These are phyloP conservation scores for Cadophora sp. DNA, from an alignment of 2,329 filamentous ascomycete species.

Conservation along the genomic window DNA sequence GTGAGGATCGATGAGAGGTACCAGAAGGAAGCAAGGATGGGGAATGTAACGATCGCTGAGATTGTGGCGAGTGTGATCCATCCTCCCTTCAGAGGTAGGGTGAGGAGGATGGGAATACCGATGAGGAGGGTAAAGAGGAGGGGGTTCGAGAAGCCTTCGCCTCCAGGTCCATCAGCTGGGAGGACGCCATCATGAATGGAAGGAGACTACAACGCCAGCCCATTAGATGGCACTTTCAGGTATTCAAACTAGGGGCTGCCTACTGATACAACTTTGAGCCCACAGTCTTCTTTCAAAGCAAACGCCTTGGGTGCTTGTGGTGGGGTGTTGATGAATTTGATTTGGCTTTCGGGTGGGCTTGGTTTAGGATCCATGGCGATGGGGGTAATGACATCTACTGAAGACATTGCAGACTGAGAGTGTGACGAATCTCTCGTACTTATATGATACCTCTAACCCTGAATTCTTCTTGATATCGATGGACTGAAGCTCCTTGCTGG, in stretches of 20 bases:
- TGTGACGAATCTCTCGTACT: background rate
- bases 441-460: background rate
- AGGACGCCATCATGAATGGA: conserved; percentile 41
- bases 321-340: background rate
- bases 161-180: conserved; percentile 37
- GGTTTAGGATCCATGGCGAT: background rate
- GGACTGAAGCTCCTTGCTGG: background rate
- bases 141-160: conserved; percentile 42
- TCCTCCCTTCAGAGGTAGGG: conserved; percentile 33
- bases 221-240: no score
- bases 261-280: conserved; percentile 40
- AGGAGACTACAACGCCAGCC: conserved; percentile 27
- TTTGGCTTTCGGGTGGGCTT: background rate
- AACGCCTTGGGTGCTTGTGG: background rate
- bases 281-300: conserved; percentile 35
- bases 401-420: background rate
- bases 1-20: conserved; percentile 35
- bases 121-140: conserved; percentile 34
- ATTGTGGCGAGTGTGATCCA: conserved; percentile 33
- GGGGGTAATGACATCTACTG: background rate
- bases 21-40: conserved; percentile 40
- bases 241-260: no score
- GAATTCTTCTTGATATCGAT: background rate
- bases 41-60: conserved; percentile 32
- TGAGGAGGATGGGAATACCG: conserved; percentile 10